These are phyloP conservation scores for Coniferiporia sulphurascens DNA, from an alignment of 1,284 basidiomycete species.

Conservation along the genomic window DNA sequence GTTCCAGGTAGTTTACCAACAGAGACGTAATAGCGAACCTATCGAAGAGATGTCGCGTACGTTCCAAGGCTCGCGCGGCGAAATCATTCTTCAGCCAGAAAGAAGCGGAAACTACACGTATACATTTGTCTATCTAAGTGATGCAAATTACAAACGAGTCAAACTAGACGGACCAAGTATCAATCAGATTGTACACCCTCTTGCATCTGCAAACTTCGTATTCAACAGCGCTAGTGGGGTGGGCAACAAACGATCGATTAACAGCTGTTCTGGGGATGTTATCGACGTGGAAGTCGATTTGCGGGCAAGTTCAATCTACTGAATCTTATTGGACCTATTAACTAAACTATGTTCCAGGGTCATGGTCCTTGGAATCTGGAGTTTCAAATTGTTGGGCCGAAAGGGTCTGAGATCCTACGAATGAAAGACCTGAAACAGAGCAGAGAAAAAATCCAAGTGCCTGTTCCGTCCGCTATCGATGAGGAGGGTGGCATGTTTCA, in stretches of 20 bases:
- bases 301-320: slow-evolving; percentile 41
- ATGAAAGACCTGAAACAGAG: slow-evolving; percentile 53
- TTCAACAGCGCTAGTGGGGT: slow-evolving; percentile 36
- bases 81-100: slow-evolving; percentile 84
- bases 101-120: slow-evolving; percentile 89
- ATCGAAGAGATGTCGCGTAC: slow-evolving; percentile 53
- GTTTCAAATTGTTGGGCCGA: slow-evolving; percentile 69
- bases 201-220: slow-evolving; percentile 75
- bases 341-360: slow-evolving; percentile 46
- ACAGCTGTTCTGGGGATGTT: slow-evolving; percentile 69
- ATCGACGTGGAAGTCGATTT: slow-evolving; percentile 78
- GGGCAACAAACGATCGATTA: slow-evolving; percentile 47
- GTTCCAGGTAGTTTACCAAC: slow-evolving; percentile 78
- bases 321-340: background rate
- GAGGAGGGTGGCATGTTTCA: slow-evolving; percentile 76
- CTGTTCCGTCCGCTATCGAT: slow-evolving; percentile 64
- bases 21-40: slow-evolving; percentile 66
- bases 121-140: slow-evolving; percentile 75
- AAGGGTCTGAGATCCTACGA: slow-evolving; percentile 53
- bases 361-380: slow-evolving; percentile 86
- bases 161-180: slow-evolving; percentile 69
- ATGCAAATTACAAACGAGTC: slow-evolving; percentile 79
- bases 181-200: slow-evolving; percentile 83
- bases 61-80: slow-evolving; percentile 72
- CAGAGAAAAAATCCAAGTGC: slow-evolving; percentile 55